These are phyloP conservation scores for Fraxinus cuspidata DNA, from an alignment of 257 asterid species.

Conservation along the genomic window DNA sequence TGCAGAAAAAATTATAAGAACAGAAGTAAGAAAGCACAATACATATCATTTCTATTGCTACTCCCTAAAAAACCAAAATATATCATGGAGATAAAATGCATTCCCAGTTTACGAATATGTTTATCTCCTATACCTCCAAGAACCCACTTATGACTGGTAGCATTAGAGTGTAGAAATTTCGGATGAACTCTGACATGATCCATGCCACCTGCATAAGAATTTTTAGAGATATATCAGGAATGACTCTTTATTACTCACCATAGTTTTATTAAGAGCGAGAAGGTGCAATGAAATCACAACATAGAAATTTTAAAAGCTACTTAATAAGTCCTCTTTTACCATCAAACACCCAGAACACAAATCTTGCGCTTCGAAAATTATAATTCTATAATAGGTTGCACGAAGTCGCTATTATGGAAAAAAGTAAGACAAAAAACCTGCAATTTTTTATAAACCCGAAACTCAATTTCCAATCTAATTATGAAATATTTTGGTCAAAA, in stretches of 20 bases:
- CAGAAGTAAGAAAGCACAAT: slow-evolving; percentile 20
- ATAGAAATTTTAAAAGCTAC: neutral
- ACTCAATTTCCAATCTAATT: neutral
- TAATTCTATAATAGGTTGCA: neutral
- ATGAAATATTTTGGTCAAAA: neutral
- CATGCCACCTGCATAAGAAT: slow-evolving; percentile 68
- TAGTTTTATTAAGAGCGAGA: neutral
- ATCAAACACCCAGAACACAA: neutral
- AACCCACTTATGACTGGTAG: slow-evolving; percentile 99
- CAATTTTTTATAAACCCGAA: neutral
- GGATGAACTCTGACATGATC: slow-evolving; percentile 97
- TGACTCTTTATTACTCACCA: slow-evolving; percentile 9
- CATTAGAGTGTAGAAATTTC: slow-evolving; percentile 87
- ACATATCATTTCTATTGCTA: slow-evolving; percentile 7
- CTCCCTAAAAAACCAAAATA: slow-evolving; percentile 20
- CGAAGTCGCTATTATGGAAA: neutral
- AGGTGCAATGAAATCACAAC: neutral
- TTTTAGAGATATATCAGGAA: slow-evolving; percentile 8
- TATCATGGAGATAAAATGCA: neutral
- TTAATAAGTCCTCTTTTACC: neutral
- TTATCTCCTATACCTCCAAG: slow-evolving; percentile 73
- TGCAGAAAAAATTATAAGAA: slow-evolving; percentile 41
- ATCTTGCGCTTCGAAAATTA: too few relatives aligned
- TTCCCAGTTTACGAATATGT: neutral
- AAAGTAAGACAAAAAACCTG: neutral